Percentiles rank a stretch among this genome's conserved stretches.
phyloP scores from a whole-genome alignment of 2,329 filamentous ascomycete genomes.

The Orbilia ellipsospora region DNA sequence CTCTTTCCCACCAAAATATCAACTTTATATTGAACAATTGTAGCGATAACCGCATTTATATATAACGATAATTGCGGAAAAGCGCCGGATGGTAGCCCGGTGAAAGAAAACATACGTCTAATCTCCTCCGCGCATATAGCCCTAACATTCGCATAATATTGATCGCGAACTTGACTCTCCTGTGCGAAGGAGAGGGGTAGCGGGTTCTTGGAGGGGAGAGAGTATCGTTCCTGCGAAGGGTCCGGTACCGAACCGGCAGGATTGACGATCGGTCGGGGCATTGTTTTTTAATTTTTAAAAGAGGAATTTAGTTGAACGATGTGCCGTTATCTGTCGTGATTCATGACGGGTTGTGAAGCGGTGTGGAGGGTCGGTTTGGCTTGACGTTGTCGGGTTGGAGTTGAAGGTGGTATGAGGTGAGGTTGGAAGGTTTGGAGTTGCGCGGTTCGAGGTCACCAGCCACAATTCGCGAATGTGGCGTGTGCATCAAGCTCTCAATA shows the following conservation, averaged over 20 bases:
- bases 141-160: conserved; percentile 83
- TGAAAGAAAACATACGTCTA: conserved; percentile 63
- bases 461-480: conserved; percentile 5
- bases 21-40: too few relatives aligned
- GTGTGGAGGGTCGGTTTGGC: not conserved
- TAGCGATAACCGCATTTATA: too few relatives aligned
- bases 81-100: not conserved
- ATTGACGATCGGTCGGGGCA: conserved; percentile 44
- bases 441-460: conserved; percentile 2
- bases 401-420: conserved; percentile 34
- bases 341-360: conserved; percentile 39
- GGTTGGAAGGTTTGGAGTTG: conserved; percentile 20
- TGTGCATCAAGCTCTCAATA: too few relatives aligned
- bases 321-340: conserved; percentile 53
- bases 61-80: too few relatives aligned
- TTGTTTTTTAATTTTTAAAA: conserved; percentile 1
- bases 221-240: conserved; percentile 36
- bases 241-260: conserved; percentile 46
- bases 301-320: not conserved
- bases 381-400: conserved; percentile 9
- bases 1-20: too few relatives aligned
- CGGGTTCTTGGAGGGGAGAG: conserved; percentile 75
- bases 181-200: conserved; percentile 83
- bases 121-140: conserved; percentile 80
- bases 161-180: conserved; percentile 81